phyloP scores from a whole-genome alignment of 495 filamentous ascomycete genomes.

The Ramalina peruviana region DNA sequence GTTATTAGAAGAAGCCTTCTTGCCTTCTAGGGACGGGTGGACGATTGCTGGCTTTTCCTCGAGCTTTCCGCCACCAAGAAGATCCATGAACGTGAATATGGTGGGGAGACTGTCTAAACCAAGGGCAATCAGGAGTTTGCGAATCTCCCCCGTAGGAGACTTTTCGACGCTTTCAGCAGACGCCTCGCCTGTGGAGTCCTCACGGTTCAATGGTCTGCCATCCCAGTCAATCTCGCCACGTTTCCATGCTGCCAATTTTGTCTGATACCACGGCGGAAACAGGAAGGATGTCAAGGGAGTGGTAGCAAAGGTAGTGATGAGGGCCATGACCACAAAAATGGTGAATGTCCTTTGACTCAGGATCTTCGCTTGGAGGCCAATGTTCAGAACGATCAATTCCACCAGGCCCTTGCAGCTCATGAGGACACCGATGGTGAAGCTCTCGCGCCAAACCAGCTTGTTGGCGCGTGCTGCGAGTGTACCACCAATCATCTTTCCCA shows the following conservation, averaged over 20 bases:
- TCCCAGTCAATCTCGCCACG: slow-evolving; percentile 92
- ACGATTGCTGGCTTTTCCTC: slow-evolving; percentile 27
- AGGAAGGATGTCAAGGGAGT: slow-evolving; percentile 66
- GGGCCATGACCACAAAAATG: slow-evolving; percentile 96
- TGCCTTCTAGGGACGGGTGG: slow-evolving; percentile 22
- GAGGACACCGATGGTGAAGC: slow-evolving; percentile 75
- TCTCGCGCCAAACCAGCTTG: slow-evolving; percentile 85
- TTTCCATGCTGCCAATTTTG: slow-evolving; percentile 81
- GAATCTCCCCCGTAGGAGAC: slow-evolving; percentile 22
- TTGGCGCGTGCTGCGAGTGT: slow-evolving; percentile 63
- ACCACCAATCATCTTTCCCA: slow-evolving; percentile 75
- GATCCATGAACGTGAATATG: slow-evolving; percentile 68
- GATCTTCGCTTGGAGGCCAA: slow-evolving; percentile 84
- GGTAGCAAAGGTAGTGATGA: slow-evolving; percentile 83
- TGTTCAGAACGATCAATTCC: slow-evolving; percentile 92
- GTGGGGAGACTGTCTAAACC: slow-evolving; percentile 83
- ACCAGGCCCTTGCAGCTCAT: slow-evolving; percentile 98
- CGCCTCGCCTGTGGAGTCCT: slow-evolving; percentile 22
- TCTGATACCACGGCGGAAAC: slow-evolving; percentile 83
- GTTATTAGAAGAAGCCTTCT: slow-evolving; percentile 5
- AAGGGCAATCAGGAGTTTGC: slow-evolving; percentile 49
- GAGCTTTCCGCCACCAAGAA: slow-evolving; percentile 46
- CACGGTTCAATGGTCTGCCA: slow-evolving; percentile 38
- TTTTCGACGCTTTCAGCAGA: slow-evolving; percentile 25
- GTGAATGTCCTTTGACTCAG: slow-evolving; percentile 81